Percentiles rank a stretch among this genome's conserved stretches.
Evolutionary conservation across 139 green algal genomes (phyloP).

Genomic region (Coelastrella sp.): DNA sequence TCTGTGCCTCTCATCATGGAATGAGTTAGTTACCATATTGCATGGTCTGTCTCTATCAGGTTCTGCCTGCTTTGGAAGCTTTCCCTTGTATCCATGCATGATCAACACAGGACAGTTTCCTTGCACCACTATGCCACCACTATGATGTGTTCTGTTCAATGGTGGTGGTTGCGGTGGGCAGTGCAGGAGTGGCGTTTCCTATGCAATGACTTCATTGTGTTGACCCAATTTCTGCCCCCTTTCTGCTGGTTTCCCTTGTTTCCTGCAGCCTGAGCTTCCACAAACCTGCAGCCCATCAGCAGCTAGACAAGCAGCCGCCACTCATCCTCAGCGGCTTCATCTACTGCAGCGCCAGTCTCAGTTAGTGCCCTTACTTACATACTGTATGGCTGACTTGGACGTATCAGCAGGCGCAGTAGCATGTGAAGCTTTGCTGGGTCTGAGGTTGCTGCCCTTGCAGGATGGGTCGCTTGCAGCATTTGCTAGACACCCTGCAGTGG

Average conservation of each 20-base stretch:
- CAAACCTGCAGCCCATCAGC: slow-evolving; percentile 35
- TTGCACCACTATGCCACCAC: too few species aligned
- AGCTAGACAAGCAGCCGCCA: slow-evolving; percentile 20
- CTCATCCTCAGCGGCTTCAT: neutral
- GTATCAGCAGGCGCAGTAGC: slow-evolving; percentile 1
- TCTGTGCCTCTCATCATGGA: too few species aligned
- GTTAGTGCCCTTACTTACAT: slow-evolving; percentile 62
- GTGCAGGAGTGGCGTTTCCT: too few species aligned
- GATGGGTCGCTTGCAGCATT: slow-evolving; percentile 50
- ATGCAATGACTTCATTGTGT: too few species aligned
- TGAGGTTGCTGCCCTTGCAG: slow-evolving; percentile 65
- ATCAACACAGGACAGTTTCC: too few species aligned
- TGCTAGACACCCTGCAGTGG: neutral
- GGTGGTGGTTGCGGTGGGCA: too few species aligned
- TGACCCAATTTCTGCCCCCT: too few species aligned
- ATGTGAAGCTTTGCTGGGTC: neutral
- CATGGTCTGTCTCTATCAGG: too few species aligned
- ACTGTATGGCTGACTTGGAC: slow-evolving; percentile 67
- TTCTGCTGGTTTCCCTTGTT: neutral
- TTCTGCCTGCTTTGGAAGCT: too few species aligned
- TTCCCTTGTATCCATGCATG: too few species aligned
- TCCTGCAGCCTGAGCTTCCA: slow-evolving; percentile 26
- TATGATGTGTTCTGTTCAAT: too few species aligned
- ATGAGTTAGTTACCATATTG: too few species aligned
- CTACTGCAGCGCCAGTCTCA: slow-evolving; percentile 33